Evolutionary conservation across 768 basidiomycete genomes (phyloP), one percentile per base, ranked within the genome.

Genomic region (Termitomyces sp.): DNA sequence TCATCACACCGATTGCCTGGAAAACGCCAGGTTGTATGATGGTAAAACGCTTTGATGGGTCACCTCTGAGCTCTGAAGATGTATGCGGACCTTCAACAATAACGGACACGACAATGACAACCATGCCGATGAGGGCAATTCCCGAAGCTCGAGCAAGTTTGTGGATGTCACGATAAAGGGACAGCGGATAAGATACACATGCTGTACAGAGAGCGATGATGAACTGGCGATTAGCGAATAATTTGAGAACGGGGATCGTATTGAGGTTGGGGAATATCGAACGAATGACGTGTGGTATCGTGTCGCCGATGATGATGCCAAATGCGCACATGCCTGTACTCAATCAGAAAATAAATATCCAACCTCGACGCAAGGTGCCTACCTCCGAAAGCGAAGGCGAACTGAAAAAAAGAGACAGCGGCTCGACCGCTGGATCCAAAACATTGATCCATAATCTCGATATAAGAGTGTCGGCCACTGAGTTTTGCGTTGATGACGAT

Each of bases 371-470:
- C 15, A 20, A 29, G 51, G 31, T 28, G 20, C 83, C 53, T 66
- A 87, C 94, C 95, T 65, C 97, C 97, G 62, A 97, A 97, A 8
- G 97, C 97, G 68, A 99, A 98, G 4, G 94, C 79, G 68, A 99
- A 98, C 69, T 98, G 97, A 69, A 99, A 98, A 70, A 98, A 88
- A 0, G 95, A 96, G 18, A 97, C 92, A 0, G 92, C 92, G 2
- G 92, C 92, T 52, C 93, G 84, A n/a, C 97, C 97, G 54, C 86
- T 87, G 13, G 83, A 71, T 7, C 97, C 97, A 71, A 95, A 99
- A 71, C 92, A 95, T 51, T 85, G 88, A 68, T 90, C 78, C 94
- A 98, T 96, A 55, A 97, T 89, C 63, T 89, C 94, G 58, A 95
- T 94, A 67, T 98, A 98, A 2, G 92, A 92, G 62, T 85, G 86